Conservation (phyloP, 2,329 filamentous ascomycete genomes). For the Xylariaceae sp. region DNA sequence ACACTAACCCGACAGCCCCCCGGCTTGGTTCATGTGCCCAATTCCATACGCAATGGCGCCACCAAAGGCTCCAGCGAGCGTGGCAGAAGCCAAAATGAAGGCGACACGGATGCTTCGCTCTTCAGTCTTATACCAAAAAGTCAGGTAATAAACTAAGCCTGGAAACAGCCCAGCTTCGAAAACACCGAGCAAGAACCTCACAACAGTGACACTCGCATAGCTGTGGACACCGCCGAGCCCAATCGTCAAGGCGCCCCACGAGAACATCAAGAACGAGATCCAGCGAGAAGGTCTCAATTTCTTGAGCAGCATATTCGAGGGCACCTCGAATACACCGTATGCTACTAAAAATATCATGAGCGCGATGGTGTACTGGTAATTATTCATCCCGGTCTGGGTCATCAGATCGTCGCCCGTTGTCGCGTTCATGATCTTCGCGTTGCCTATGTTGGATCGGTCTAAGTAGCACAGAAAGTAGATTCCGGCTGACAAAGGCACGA, state of each 20-base stretch:
- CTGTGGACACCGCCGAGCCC: constrained; percentile 48
- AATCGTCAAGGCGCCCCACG: constrained; percentile 52
- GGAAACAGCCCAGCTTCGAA: constrained; percentile 44
- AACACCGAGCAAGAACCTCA: constrained; percentile 52
- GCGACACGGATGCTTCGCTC: constrained; percentile 49
- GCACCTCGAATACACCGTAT: constrained; percentile 31
- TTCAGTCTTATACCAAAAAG: constrained; percentile 56
- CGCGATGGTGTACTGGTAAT: constrained; percentile 41
- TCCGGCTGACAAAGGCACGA: constrained; percentile 54
- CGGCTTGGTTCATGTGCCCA: constrained; percentile 67
- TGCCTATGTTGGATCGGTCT: constrained; percentile 57
- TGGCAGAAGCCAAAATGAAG: constrained; percentile 61
- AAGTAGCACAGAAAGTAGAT: constrained; percentile 62
- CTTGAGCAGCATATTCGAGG: constrained; percentile 44
- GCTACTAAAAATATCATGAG: constrained; percentile 41
- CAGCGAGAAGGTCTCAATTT: constrained; percentile 50
- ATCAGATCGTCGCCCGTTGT: constrained; percentile 40
- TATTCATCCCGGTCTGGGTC: constrained; percentile 37
- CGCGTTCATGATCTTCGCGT: constrained; percentile 45
- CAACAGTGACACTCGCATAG: constrained; percentile 46
- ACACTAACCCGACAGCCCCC: constrained; percentile 59
- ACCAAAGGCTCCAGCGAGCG: constrained; percentile 72
- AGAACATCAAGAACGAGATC: constrained; percentile 53
- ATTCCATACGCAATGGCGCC: constrained; percentile 74
- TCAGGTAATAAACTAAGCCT: constrained; percentile 45